Evolutionary conservation across 345 rosid species (phyloP).

Genomic region (Melaleuca alternifolia): DNA sequence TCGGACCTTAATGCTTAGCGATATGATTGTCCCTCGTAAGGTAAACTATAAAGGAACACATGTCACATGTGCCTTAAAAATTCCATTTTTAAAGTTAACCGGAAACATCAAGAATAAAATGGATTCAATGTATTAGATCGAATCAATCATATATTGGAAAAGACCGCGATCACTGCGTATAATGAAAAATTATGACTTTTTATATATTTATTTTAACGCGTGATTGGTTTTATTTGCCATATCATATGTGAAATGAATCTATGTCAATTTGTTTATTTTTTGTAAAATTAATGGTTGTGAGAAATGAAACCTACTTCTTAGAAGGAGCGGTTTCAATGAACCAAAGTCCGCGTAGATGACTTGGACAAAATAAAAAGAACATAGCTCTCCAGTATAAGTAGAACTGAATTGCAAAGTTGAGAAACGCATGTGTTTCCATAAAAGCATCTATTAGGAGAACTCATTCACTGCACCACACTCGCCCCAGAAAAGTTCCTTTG

Average conservation of each 20-base stretch:
- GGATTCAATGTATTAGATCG: not conserved
- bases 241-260: accelerated
- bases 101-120: not conserved
- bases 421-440: not conserved
- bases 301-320: not conserved
- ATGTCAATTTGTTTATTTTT: not conserved
- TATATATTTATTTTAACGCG: not conserved
- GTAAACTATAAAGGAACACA: not conserved
- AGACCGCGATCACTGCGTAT: not conserved
- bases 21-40: not conserved
- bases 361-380: not conserved
- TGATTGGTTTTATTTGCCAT: not conserved
- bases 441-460: not conserved
- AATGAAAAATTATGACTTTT: not conserved
- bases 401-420: not conserved
- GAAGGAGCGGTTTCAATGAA: not conserved
- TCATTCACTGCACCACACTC: not conserved
- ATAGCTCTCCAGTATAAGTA: not conserved
- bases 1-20: not conserved
- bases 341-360: not conserved
- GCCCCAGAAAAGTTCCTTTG: not conserved
- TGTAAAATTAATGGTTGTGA: not conserved
- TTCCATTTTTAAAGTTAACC: not conserved
- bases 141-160: not conserved
- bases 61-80: not conserved